Percentiles rank a stretch among this genome's conserved stretches.
phyloP scores from a whole-genome alignment of 2,329 filamentous ascomycete species.

The Aspergillus phoenicis region DNA sequence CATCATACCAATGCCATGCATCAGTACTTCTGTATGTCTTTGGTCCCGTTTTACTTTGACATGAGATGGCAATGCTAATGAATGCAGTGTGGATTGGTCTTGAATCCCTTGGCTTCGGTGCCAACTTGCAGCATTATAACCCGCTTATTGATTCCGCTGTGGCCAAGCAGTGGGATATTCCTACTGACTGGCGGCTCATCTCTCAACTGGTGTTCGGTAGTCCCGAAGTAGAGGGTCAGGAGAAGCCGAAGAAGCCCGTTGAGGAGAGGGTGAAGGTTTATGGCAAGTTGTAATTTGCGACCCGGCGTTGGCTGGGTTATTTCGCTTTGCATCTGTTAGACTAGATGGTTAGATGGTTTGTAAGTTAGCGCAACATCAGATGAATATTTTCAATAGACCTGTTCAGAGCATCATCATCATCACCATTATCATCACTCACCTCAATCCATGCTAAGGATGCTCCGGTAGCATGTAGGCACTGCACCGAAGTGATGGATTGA shows the following conservation, averaged over 20 bases:
- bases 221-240: slow-evolving; percentile 56
- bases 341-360: not conserved
- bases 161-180: slow-evolving; percentile 68
- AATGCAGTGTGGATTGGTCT: slow-evolving; percentile 72
- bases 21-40: slow-evolving; percentile 62
- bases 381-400: not conserved
- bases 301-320: not conserved
- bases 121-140: slow-evolving; percentile 93
- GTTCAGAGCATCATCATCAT: not conserved
- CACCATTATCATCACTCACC: not conserved
- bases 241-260: slow-evolving; percentile 67
- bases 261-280: slow-evolving; percentile 69
- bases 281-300: slow-evolving; percentile 36
- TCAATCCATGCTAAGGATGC: not conserved
- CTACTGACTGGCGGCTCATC: slow-evolving; percentile 72
- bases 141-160: slow-evolving; percentile 78
- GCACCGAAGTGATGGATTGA: not conserved
- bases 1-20: slow-evolving; percentile 79
- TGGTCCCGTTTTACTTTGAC: not conserved
- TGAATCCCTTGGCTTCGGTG: slow-evolving; percentile 79
- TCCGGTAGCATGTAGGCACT: not conserved
- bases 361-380: not conserved
- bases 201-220: slow-evolving; percentile 83
- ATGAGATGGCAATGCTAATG: not conserved
- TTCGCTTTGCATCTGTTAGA: not conserved